Evolutionary conservation across 129 eudicot genomes (phyloP), one percentile per base, ranked within the genome.

Genomic region (Heracleum sosnowskyi): DNA sequence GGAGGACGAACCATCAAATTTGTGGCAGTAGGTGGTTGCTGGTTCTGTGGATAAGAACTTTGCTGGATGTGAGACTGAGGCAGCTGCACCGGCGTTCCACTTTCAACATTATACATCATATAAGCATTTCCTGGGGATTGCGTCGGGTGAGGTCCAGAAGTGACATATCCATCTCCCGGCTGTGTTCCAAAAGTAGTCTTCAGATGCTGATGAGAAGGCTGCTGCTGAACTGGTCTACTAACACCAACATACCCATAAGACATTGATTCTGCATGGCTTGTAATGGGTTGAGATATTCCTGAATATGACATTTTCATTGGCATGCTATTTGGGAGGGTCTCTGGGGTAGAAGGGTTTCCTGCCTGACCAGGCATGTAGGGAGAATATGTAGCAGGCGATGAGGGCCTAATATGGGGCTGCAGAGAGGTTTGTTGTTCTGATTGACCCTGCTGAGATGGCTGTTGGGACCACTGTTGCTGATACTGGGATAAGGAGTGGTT

Each of bases 71-170:
- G 85, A 60, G 85, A 85, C 37, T 88, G 83, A 33, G 87, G 83
- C 12, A 77, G 86, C 77, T 88, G 93, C 40, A 83, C 92, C n/a
- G 73, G 51, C 63, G 89, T 78, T n/a, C 92, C 91, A 22, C 88
- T 81, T 77, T 91, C 97, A 63, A 86, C 73, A n/a, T 93, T 96
- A 29, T 83, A 91, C 86, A 89, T 82, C 91, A 88, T 79, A 69
- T 93, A 91, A 3, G 86, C 73, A 72, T 81, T 87, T 24, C 85
- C 85, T 10, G 83, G 83, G 55, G 96, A 74, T 18, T 77, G 78
- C 11, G 85, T 39, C 11, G 84, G 86, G 77, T 81, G 96, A 46
- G 93, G 46, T 46, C 87, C 93, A 81, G 82, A 28, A 46, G 85
- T 60, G 44, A 63, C 47, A 76, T 93, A 93, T 49, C 93, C 93